Evolutionary conservation across 2,329 filamentous ascomycete genomes (phyloP), one percentile per base, ranked within the genome.

Genomic region (Diplocarpon mali): DNA sequence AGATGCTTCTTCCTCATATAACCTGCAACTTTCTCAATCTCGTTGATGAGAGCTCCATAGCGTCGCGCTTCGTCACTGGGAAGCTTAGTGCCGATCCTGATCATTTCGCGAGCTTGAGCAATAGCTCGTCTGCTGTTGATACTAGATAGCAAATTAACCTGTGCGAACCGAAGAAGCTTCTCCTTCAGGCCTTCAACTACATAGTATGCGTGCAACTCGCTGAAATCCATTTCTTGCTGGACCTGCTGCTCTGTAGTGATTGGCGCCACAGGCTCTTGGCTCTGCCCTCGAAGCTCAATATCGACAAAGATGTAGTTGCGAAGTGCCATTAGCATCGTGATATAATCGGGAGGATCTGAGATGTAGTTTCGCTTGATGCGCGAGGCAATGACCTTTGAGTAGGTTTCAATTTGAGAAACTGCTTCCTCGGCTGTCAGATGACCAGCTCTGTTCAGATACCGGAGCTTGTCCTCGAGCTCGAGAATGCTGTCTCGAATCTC

Each of bases 401-500:
- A 14, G 15, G 27, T 15, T 3, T 43, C 35, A 12, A 43, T 43
- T 27, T 43, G 14, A 15, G 14, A 11, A 7, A 20, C 24, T 9
- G 35, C 41, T 12, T 38, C 34, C 6, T 43, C 41, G 15, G 14
- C 15, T 11, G 27, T 38, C 2, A 43, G 41, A 24, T 15, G 27
- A 7, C 35, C 27, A 6, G 5, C 13, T 37, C n/a, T 37, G 27
- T 37, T 38, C 15, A 43, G 28, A 16, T 43, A 43, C 12, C 15
- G 34, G 11, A 43, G 27, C 35, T 37, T 43, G 35, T 43, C 41
- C 28, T 20, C 31, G 12, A 43, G 35, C 16, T 43, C 41, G 12
- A 32, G n/a, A n/a, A 43, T 37, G 17, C 34, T 37, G 27, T 24
- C 24, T 14, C 31, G 35, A 14, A 43, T 17, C 7, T 43, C 41